Percentiles rank a stretch among this genome's conserved stretches.
Evolutionary conservation across 768 basidiomycete genomes (phyloP).

Genomic region (Baorangia bicolor): DNA sequence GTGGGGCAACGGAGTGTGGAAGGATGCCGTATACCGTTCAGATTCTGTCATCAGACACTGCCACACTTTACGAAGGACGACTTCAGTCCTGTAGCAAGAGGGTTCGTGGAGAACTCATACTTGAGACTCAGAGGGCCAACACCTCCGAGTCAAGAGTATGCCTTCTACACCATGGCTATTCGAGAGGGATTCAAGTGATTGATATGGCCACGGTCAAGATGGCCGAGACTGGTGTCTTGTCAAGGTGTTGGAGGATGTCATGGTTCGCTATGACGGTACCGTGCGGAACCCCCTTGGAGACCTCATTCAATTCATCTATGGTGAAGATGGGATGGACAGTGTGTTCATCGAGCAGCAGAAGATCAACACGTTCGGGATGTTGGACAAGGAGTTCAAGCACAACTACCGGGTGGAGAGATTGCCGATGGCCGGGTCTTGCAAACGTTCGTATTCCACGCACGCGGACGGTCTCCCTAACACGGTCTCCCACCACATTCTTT

Average conservation of each 20-base stretch:
- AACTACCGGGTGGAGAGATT: conserved; percentile 97
- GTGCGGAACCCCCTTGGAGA: conserved; percentile 97
- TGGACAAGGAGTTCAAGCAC: conserved; percentile 80
- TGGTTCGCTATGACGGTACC: conserved; percentile 97
- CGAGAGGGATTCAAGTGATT: conserved; percentile 97
- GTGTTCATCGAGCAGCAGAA: conserved; percentile 96
- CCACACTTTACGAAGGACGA: conserved; percentile 99
- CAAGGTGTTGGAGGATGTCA: conserved; percentile 96
- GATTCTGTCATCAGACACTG: conserved; percentile 93
- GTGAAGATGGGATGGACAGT: conserved; percentile 99
- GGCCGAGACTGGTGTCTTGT: conserved; percentile 97
- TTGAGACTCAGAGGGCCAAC: conserved; percentile 93
- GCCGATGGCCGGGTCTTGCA: too few species aligned
- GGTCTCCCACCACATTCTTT: too few species aligned
- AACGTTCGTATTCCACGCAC: too few species aligned
- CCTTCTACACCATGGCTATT: conserved; percentile 99
- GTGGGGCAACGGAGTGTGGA: conserved; percentile 99
- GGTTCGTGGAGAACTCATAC: conserved; percentile 99
- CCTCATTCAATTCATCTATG: conserved; percentile 94
- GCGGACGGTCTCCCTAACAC: too few species aligned
- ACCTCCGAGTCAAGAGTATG: conserved; percentile 98
- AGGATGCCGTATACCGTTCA: conserved; percentile 97
- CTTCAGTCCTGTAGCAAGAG: conserved; percentile 95
- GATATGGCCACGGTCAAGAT: conserved; percentile 99
- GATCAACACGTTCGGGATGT: conserved; percentile 85